Base-by-base conservation (phyloP, 306 rosid species). In the Sicyos edulis region DNA sequence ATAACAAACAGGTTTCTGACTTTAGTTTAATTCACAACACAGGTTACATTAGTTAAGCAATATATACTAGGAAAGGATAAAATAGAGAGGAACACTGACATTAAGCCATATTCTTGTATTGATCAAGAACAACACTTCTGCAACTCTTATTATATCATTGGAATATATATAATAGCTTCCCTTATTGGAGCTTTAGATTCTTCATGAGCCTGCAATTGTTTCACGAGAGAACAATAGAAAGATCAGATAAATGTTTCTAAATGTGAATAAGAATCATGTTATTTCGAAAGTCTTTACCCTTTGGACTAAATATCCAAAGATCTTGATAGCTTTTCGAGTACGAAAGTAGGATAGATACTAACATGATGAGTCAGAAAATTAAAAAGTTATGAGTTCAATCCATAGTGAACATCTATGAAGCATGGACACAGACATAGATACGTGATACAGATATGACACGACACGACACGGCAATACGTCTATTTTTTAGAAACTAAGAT, bases 151-250 rank as follows among this genome's bases (percentile, higher is more conserved):
- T 54, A 7, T 8, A 56, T 34, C 71, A 34, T 60, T 34, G 34
- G 10, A 26, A n/a, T n/a, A 26, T 26, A 26, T 49, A 15, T 52
- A 26, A n/a, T 10, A 61, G 9, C 49, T 59, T 49, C 10, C 65
- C 32, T 61, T n/a, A 24, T 60, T 74, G 77, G 71, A 74, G 77
- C 77, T 62, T 74, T 68, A 60, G 58, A 62, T 74, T 74, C 71
- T 74, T 74, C 71, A 74, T 47, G 77, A 60, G 71, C 71, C 77
- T 74, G 77, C 61, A 44, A 74, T 44, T 9, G 56, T 57, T 17
- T n/a, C 7, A 37, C n/a, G 16, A 20, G 49, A 71, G 51, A 71
- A 34, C 10, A 13, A 34, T 71, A 10, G 15, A 53, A 54, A 16
- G 10, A 32, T 71, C 4, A 49, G 55, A 14, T 49, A 21, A 44